phyloP scores from a whole-genome alignment of 2,329 filamentous ascomycete species.

The Thyridium curvatum region DNA sequence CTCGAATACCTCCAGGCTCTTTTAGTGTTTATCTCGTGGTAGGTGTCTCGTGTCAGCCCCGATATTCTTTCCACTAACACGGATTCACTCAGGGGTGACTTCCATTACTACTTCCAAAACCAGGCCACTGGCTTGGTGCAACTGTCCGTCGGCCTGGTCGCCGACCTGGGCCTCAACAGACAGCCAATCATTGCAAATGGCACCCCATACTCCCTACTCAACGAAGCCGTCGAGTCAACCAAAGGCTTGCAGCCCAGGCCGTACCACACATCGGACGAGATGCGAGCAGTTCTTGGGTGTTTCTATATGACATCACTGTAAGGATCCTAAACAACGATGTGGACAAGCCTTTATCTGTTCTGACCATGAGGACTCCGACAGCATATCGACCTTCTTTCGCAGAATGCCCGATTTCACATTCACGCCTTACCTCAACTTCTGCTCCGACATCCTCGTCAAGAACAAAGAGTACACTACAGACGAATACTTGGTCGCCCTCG shows the following conservation, averaged over 20 bases:
- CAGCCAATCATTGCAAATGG: constrained; percentile 13
- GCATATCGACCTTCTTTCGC: constrained; percentile 21
- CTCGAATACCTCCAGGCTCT: constrained; percentile 30
- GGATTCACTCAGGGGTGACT: constrained; percentile 24
- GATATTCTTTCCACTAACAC: background rate
- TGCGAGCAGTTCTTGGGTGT: constrained; percentile 30
- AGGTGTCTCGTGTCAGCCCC: constrained; percentile 1
- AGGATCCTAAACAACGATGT: constrained; percentile 1
- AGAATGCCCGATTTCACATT: constrained; percentile 23
- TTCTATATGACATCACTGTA: constrained; percentile 30
- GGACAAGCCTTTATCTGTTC: background rate
- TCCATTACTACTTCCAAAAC: constrained; percentile 28
- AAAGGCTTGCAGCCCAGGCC: constrained; percentile 6
- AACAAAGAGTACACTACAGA: constrained; percentile 23
- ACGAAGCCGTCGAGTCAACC: constrained; percentile 20
- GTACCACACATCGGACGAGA: constrained; percentile 25
- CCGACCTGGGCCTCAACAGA: constrained; percentile 29
- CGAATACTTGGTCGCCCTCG: constrained; percentile 20
- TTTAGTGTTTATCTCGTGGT: constrained; percentile 31
- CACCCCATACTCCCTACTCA: constrained; percentile 20
- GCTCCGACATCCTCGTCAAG: constrained; percentile 21
- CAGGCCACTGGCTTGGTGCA: constrained; percentile 31
- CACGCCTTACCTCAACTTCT: constrained; percentile 24
- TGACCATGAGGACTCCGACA: background rate
- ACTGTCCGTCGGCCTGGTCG: constrained; percentile 27